Conservation (phyloP, 78 protist genomes). For the Polysphondylium violaceum region DNA sequence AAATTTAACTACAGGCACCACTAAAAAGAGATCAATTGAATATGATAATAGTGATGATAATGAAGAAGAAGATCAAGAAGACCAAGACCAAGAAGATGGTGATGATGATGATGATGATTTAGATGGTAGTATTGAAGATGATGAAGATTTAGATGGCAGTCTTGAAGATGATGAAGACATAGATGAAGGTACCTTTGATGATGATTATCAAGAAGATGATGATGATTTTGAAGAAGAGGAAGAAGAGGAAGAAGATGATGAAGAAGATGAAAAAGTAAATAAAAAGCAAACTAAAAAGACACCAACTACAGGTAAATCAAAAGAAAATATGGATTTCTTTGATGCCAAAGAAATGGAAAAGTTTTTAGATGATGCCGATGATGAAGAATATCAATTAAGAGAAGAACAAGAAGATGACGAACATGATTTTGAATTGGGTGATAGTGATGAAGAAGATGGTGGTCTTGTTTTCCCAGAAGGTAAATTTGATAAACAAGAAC, state of each 20-base stretch:
- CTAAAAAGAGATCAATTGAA: background rate
- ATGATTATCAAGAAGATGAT: background rate
- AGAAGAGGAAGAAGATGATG: constrained; percentile 30
- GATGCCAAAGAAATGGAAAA: constrained; percentile 66
- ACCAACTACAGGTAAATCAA: background rate
- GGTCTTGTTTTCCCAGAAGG: constrained; percentile 65
- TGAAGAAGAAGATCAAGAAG: constrained; percentile 10
- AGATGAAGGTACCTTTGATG: background rate
- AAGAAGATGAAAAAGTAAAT: constrained; percentile 11
- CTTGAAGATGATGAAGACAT: background rate
- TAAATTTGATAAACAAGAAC: constrained; percentile 52
- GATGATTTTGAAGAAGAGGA: constrained; percentile 51
- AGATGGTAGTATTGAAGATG: background rate
- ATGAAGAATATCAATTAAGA: constrained; percentile 35
- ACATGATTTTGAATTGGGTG: constrained; percentile 54
- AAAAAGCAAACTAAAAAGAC: background rate
- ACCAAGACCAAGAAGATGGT: constrained; percentile 2
- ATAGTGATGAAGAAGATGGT: constrained; percentile 58
- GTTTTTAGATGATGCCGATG: constrained; percentile 73
- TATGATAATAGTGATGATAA: background rate
- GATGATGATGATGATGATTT: background rate
- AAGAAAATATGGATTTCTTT: constrained; percentile 34
- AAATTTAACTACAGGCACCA: background rate
- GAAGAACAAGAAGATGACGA: constrained; percentile 68
- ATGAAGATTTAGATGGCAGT: background rate